These are phyloP conservation scores for Marsdenia floribunda DNA, from an alignment of 257 asterid species.

Conservation along the genomic window DNA sequence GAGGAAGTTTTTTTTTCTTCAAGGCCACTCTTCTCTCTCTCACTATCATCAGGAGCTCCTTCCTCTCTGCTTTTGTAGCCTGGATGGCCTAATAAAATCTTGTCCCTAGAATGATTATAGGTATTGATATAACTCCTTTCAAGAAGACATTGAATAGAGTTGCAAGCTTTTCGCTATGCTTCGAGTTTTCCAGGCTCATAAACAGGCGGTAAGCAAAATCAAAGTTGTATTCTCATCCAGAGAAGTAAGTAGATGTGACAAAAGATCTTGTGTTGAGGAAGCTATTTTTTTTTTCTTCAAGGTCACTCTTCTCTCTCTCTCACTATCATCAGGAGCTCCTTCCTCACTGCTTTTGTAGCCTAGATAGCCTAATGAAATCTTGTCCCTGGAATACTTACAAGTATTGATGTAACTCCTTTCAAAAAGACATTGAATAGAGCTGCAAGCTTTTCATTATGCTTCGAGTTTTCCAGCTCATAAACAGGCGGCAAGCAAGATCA, in stretches of 20 bases:
- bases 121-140: too few relatives aligned
- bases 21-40: too few relatives aligned
- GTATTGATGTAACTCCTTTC: conserved; percentile 55
- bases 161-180: too few relatives aligned
- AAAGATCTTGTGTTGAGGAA: conserved; percentile 52
- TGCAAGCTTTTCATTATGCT: conserved; percentile 43
- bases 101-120: too few relatives aligned
- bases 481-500: conserved; percentile 63
- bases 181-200: too few relatives aligned
- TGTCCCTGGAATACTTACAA: conserved; percentile 63
- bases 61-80: too few relatives aligned
- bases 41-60: too few relatives aligned
- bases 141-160: too few relatives aligned
- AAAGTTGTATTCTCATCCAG: conserved; percentile 60
- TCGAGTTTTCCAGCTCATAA: conserved; percentile 64
- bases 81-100: too few relatives aligned
- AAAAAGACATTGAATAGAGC: conserved; percentile 46
- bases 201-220: too few relatives aligned
- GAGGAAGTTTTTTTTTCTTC: too few relatives aligned
- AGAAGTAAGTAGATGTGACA: conserved; percentile 54
- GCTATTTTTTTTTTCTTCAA: conserved; percentile 38
- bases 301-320: conserved; percentile 42
- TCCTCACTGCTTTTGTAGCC: conserved; percentile 48
- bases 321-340: too few relatives aligned
- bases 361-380: conserved; percentile 45